Base-by-base conservation (phyloP, 169 alveolate species). In the Plasmodium billcollinsi region DNA sequence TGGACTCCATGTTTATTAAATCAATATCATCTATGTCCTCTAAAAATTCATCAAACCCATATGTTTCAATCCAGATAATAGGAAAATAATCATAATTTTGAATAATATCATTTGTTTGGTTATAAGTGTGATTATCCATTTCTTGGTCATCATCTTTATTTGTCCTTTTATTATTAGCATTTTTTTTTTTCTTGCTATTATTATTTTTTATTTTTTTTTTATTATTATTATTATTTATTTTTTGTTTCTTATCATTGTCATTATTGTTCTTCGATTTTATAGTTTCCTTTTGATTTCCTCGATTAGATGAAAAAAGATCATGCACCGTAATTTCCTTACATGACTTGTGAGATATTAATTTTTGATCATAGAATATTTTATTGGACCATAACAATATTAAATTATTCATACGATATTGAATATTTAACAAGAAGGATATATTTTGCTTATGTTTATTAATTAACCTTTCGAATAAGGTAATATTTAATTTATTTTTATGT, bases 371-470 rank as follows among this genome's bases (percentile, higher is more conserved):
- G 43, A 88, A 88, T 2, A 59, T 52, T 0, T 69, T 73, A 50
- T 88, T 88, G 7, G 93, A 74, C 88, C 88, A 88, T 56, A 39
- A 47, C 21, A 73, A 69, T 33, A 88, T 88, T 11, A 43, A 61
- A 18, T 73, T 75, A 65, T 74, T 88, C 93, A 88, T 88, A 33
- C 93, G 45, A 58, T 88, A 88, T 70, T 88, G 93, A 1, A 69
- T 69, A 45, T 88, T 88, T 63, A 88, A 52, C n/a, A 88, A 0
- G 54, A 61, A 69, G 1, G 88, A 73, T 15, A 72, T 29, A 8
- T 24, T 88, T 33, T 75, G 47, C 63, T 69, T 56, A 72, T 74
- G 73, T 47, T 73, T 74, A 20, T 54, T 75, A 18, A 75, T 45
- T 52, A 88, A 65, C 50, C 93, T 61, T 54, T 88, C 93, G 9